These are phyloP conservation scores for Spinellus fusiger DNA, from an alignment of 192 early-diverging fungal genomes.

Conservation along the genomic window DNA sequence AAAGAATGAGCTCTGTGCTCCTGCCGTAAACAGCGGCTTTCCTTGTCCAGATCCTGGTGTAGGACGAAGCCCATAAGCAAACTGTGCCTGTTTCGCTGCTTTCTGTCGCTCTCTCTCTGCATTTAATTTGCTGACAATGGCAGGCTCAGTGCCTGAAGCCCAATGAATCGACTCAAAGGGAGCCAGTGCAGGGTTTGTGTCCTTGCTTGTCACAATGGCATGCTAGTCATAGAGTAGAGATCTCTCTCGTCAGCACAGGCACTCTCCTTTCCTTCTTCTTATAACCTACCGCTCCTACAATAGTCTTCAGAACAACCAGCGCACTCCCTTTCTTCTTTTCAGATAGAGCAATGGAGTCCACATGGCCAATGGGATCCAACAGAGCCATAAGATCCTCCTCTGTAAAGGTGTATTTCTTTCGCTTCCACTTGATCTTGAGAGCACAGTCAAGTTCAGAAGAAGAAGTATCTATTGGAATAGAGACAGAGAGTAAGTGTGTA, in stretches of 20 bases:
- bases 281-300: slow-evolving; percentile 42
- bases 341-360: slow-evolving; percentile 38
- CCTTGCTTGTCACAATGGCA: slow-evolving; percentile 32
- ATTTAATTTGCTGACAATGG: slow-evolving; percentile 28
- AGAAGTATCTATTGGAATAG: background rate
- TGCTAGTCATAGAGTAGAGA: slow-evolving; percentile 25
- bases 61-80: slow-evolving; percentile 4
- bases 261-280: background rate
- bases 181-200: slow-evolving; percentile 19
- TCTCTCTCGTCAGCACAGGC: background rate
- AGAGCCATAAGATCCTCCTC: slow-evolving; percentile 19
- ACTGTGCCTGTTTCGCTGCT: slow-evolving; percentile 3
- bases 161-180: slow-evolving; percentile 37
- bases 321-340: slow-evolving; percentile 37
- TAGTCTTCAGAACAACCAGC: slow-evolving; percentile 36
- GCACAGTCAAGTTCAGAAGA: slow-evolving; percentile 37
- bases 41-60: background rate
- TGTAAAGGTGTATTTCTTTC: slow-evolving; percentile 36
- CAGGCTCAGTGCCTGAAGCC: slow-evolving; percentile 39
- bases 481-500: background rate
- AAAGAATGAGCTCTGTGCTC: slow-evolving; percentile 8
- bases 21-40: slow-evolving; percentile 14
- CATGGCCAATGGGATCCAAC: slow-evolving; percentile 32
- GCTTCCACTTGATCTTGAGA: slow-evolving; percentile 46
- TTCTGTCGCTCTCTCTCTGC: slow-evolving; percentile 8